Percentiles rank a stretch among this genome's conserved stretches.
Conservation (phyloP, 345 rosid genomes). For the Sonneratia caseolaris region DNA sequence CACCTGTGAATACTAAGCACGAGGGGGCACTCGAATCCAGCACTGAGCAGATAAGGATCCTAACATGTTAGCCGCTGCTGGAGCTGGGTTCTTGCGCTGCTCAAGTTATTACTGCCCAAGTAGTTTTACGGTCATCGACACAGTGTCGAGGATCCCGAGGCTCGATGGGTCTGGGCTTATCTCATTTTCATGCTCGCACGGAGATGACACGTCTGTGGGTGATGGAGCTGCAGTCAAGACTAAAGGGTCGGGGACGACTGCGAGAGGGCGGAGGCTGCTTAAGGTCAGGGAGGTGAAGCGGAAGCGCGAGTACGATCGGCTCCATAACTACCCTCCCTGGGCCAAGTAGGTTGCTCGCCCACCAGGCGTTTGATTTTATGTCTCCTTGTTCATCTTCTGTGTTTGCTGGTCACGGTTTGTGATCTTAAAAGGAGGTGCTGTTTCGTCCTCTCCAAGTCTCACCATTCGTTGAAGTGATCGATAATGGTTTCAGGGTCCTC, state of each 20-base stretch:
- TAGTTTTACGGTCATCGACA: background rate
- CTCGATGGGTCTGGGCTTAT: background rate
- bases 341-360: constrained; percentile 38
- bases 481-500: constrained; percentile 35
- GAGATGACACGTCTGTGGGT: background rate
- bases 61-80: background rate
- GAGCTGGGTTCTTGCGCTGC: background rate
- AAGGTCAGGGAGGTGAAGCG: constrained; percentile 80
- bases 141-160: background rate
- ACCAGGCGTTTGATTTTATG: constrained; percentile 7
- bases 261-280: constrained; percentile 74
- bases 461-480: background rate
- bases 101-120: background rate
- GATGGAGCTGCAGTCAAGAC: background rate
- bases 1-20: background rate
- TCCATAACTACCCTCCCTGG: constrained; percentile 78
- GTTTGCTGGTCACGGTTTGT: background rate
- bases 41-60: background rate
- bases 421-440: background rate
- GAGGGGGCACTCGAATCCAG: background rate
- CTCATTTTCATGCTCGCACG: constrained; percentile 1
- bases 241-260: constrained; percentile 73
- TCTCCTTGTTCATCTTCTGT: constrained; percentile 18
- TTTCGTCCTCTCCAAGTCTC: background rate
- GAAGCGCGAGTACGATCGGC: constrained; percentile 65